Evolutionary conservation across 495 filamentous ascomycete genomes (phyloP), one percentile per base, ranked within the genome.

Genomic region (Penicillium coffeae): DNA sequence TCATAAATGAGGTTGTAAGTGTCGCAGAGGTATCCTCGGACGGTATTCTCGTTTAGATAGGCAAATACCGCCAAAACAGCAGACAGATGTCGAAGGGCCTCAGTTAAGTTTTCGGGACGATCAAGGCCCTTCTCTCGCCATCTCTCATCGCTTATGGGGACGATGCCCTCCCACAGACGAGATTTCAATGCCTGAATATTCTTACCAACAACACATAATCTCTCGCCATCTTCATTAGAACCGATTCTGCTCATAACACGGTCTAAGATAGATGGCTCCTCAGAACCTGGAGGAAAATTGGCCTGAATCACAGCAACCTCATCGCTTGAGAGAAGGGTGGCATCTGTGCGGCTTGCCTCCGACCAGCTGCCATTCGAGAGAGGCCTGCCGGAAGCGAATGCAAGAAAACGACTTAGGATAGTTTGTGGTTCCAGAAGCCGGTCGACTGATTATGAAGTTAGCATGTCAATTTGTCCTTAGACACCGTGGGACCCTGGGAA

Each of bases 41-140:
- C 56, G 1, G 14, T 7, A 1, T 53, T 51, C 8, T 21, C 16
- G 19, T 62, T 64, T 1, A 69, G 50, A 35, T 69, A 67, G 37
- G 67, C 53, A 20, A 65, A 72, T 0, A 59, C 62, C 7, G 63
- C 58, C 8, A 69, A 6, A 1, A 70, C 65, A 14, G 60, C 48
- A 0, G 61, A 44, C 0, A 71, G 44, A 35, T 67, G 44, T 16
- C 68, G 50, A 15, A 51, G 48, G 3, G 68, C 66, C 21, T 59
- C n/a, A n/a, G 63, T 62, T 13, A 70, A 64, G 8, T 72, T 62
- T 0, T 55, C 48, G 6, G 36, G 32, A 0, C 35, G 21, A 30
- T 70, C 45, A 3, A 72, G 60, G 1, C 49, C 48, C 30, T 65
- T 67, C 5, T 66, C 62, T 7, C 40, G 33, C 66, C 69, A 72